Conservation (phyloP, 257 asterid species). For the Osmanthus fragrans region DNA sequence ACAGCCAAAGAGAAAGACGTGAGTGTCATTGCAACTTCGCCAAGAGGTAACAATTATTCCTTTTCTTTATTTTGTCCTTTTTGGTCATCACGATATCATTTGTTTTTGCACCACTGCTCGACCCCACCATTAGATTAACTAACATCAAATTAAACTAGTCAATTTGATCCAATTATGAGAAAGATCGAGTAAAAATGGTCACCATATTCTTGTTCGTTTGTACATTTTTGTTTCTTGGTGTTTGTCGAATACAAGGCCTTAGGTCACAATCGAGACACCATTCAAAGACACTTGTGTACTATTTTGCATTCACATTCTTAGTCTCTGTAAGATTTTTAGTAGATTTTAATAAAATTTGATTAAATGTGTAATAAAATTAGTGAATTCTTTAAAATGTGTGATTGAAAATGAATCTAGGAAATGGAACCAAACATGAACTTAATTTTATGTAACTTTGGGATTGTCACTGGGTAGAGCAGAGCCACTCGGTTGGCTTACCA, state of each 20-base stretch:
- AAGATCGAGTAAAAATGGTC: neutral
- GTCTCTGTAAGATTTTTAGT: no score
- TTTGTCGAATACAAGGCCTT: neutral
- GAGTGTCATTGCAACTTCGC: slow-evolving; percentile 42
- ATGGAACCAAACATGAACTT: no score
- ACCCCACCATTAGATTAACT: neutral
- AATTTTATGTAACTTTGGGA: no score
- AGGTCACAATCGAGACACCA: neutral
- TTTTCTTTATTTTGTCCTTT: neutral
- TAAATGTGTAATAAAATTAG: no score
- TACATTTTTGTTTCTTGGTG: neutral
- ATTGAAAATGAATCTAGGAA: no score
- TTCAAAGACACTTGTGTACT: neutral
- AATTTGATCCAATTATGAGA: neutral
- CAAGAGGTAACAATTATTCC: slow-evolving; percentile 38
- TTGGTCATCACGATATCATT: neutral
- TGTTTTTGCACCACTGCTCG: neutral
- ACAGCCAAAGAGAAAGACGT: slow-evolving; percentile 39
- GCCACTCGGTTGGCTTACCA: no score
- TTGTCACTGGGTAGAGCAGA: no score
- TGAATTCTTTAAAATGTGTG: no score
- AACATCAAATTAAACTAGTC: neutral
- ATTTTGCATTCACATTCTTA: neutral
- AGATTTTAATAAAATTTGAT: no score
- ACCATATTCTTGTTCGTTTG: neutral